Evolutionary conservation across 495 filamentous ascomycete species (phyloP), one percentile per base, ranked within the genome.

Genomic region (Rostrohypoxylon terebratum): DNA sequence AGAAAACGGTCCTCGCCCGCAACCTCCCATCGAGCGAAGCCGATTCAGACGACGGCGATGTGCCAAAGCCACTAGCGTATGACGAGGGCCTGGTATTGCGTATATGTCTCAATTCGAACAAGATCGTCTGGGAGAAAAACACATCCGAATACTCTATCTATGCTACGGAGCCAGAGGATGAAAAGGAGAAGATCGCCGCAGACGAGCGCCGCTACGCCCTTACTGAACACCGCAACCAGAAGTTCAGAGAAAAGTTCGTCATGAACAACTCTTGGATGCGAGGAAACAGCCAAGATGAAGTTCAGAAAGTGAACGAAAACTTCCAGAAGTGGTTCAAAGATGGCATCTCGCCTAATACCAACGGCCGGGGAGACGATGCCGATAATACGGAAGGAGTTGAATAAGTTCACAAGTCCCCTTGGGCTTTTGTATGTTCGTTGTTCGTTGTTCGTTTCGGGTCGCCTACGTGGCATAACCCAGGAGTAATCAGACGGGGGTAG

Each of bases 71-170:
- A 7, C 81, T 91, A 13, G 84, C 85, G 18, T 89, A 88, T 73
- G 80, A 90, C 45, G 94, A 97, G 71, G 89, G 90, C n/a, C 83
- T 97, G 28, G 85, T 90, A 23, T 86, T 96, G 42, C 86, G 91
- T 20, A 93, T 97, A 76, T 92, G 89, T 72, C 89, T 94, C 44
- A 92, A 93, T 75, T 93, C 89, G 58, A 96, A 93, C 77, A 90
- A 92, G 70, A 89, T 94, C 69, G 84, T 93, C 21, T 97, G 92
- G 82, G 88, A 91, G 69, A 88, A 90, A 9, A 83, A 84, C 10
- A 94, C 91, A 38, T 79, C 77, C 63, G 82, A 88, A 68, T 87
- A 76, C 69, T 86, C 85, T 72, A 73, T 87, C 48, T 88, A 87
- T 64, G 76, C 78, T 48, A 76, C 73, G 66, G 74, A 66, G 70